Base-by-base conservation (phyloP, 2,329 filamentous ascomycete genomes). In the Pyrenochaeta sp. region DNA sequence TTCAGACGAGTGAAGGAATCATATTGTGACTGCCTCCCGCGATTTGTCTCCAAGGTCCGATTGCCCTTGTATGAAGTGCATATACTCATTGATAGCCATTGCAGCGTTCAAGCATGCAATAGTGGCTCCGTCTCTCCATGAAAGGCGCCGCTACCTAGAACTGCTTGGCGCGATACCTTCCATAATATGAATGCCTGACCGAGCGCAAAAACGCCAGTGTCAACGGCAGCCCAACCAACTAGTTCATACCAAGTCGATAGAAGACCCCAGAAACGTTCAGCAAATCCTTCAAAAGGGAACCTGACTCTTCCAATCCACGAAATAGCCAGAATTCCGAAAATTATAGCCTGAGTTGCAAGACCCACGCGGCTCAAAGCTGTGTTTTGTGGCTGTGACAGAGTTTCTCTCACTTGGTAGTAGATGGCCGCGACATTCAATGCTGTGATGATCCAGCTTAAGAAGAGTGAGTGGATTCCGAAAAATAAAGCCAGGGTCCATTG, bases 141-240 rank as follows among this genome's bases (percentile, higher is more conserved):
- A 15, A 36, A 23, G 12, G 15, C 20, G 14, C 10, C 44, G 33
- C 15, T 36, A 36, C 18, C 15, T 21, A 27, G 17, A 27, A 20
- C 18, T 35, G 21, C 44, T 21, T 17, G 31, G 11, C 23, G 32
- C 21, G 21, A 30, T 23, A 37, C 33, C 23, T 27, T 36, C 31
- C 31, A 47, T 14, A 39, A 32, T 30, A 47, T 3, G 17, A 37
- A 11, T 17, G 33, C 31, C 27, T 47, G 44, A 37, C 44, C 31
- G 10, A 47, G 14, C 18, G 32, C 44, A 23, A 47, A 47, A 18
- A 47, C 36, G 14, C 18, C 32, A 12, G 15, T 35, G 44, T 47
- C 44, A 47, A 47, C 44, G 37, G 32, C 44, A 21, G 44, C 31
- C 31, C 44, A 47, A 21, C 44, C 32, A 47, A 35, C 44, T 32